phyloP scores from a whole-genome alignment of 1,284 basidiomycete genomes.

The Pholiota adiposa region DNA sequence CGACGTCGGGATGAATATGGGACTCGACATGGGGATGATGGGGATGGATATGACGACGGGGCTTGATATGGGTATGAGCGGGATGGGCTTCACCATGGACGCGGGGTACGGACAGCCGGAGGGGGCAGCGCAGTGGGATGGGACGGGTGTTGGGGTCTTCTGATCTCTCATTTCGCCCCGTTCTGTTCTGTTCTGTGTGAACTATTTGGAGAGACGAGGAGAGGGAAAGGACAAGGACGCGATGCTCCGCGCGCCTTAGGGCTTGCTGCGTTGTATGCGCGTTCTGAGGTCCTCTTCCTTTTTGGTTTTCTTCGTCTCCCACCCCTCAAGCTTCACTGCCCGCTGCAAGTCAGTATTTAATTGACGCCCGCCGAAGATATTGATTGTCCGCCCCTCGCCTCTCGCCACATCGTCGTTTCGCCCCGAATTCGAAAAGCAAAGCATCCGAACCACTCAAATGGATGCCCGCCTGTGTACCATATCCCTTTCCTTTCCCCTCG shows the following conservation, averaged over 20 bases:
- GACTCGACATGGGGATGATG: slow-evolving; percentile 10
- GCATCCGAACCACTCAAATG: too few species aligned
- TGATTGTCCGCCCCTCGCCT: too few species aligned
- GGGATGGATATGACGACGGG: slow-evolving; percentile 3
- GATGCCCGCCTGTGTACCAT: too few species aligned
- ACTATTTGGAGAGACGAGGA: neutral
- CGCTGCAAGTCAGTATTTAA: neutral
- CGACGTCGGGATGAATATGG: slow-evolving; percentile 16
- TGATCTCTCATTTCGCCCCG: neutral
- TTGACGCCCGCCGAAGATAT: neutral
- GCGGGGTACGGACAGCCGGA: neutral
- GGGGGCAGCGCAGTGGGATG: slow-evolving; percentile 3
- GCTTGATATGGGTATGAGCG: too few species aligned
- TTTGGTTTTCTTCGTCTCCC: neutral
- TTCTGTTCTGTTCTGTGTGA: neutral
- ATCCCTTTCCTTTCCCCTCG: too few species aligned
- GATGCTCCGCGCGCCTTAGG: slow-evolving; percentile 1
- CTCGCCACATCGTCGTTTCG: too few species aligned
- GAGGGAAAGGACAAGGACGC: neutral
- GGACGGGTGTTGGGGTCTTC: slow-evolving; percentile 2
- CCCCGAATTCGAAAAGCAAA: too few species aligned
- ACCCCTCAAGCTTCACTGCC: neutral
- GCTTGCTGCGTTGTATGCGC: slow-evolving; percentile 8
- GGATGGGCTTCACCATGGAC: neutral
- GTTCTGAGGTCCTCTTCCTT: slow-evolving; percentile 3